Base-by-base conservation (phyloP, 2,329 filamentous ascomycete genomes). In the Diaporthe citriasiana region DNA sequence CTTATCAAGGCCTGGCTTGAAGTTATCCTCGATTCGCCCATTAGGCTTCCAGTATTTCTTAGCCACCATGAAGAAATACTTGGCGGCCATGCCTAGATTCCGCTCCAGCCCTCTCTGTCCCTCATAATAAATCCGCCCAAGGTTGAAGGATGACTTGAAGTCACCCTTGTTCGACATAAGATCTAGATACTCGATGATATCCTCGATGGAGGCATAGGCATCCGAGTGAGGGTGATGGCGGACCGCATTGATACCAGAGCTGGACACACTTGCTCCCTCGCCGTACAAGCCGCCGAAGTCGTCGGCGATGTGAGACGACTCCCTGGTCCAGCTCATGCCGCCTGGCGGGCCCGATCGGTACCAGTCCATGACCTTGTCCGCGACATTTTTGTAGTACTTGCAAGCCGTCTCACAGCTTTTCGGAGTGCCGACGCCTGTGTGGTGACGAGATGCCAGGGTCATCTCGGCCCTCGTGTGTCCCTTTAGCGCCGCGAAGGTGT, bases 131-230 rank as follows among this genome's bases (percentile, higher is more conserved):
- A 97, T 90, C 77, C 94, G 92, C 4, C 94, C 95, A 0, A 98
- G 86, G 76, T 94, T 95, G 79, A 95, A 95, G 0, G 94, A 96
- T 0, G 95, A 94, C 81, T 94, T 95, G 72, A 94, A 90, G 79
- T 98, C 95, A 15, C 95, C 95, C 81, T 97, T 97, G 75, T 95
- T 91, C 8, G 95, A 95, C 88, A 97, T 93, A 55, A 98, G 88
- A 79, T 98, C 94, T 77, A 98, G 87, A 78, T 98, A 99, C 81
- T 99, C 97, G 74, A 99, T 91, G 22, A 98, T 93, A 82, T 99
- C 96, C 78, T 97, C 95, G 74, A 98, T 90, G 22, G 94, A 94
- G 1, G 95, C 95, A 79, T 97, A 93, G 0, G 93, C 91, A 80
- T 97, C 94, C 3, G 94, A 94, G 77, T 93, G 92, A 1, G 92